phyloP scores from a whole-genome alignment of 768 basidiomycete species.

The Brasilioporus rufonigricans region DNA sequence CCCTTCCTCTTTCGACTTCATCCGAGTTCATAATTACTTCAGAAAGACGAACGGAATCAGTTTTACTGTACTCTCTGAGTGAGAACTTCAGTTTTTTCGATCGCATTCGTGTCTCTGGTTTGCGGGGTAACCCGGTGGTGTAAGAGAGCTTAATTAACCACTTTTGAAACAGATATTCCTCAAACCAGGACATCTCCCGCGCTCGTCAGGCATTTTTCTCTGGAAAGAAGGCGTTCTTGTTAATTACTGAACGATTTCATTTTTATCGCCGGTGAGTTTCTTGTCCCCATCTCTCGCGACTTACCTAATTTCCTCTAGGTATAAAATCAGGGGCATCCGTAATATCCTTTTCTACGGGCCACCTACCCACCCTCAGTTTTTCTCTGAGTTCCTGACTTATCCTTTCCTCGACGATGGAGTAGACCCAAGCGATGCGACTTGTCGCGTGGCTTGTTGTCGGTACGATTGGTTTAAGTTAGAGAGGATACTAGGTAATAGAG shows the following conservation, averaged over 20 bases:
- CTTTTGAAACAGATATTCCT: slow-evolving; percentile 65
- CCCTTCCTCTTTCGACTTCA: slow-evolving; percentile 96
- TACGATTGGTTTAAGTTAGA: slow-evolving; percentile 89
- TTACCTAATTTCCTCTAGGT: slow-evolving; percentile 44
- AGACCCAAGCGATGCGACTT: slow-evolving; percentile 83
- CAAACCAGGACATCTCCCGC: slow-evolving; percentile 91
- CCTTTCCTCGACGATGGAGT: slow-evolving; percentile 90
- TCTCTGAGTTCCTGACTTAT: slow-evolving; percentile 83
- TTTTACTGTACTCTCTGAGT: slow-evolving; percentile 91
- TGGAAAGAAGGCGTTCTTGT: slow-evolving; percentile 80
- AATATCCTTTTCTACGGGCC: slow-evolving; percentile 93
- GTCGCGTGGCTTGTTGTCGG: slow-evolving; percentile 77
- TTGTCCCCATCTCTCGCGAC: neutral
- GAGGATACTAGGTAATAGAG: slow-evolving; percentile 51
- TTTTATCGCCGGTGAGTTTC: slow-evolving; percentile 78
- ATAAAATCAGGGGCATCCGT: slow-evolving; percentile 89
- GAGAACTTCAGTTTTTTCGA: slow-evolving; percentile 18
- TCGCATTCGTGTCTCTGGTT: neutral
- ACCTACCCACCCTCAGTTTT: slow-evolving; percentile 89
- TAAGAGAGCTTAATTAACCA: neutral
- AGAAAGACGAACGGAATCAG: slow-evolving; percentile 66
- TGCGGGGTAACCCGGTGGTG: neutral
- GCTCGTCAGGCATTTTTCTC: slow-evolving; percentile 92
- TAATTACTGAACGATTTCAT: slow-evolving; percentile 97
- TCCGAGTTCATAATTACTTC: slow-evolving; percentile 85